Evolutionary conservation across 352 stramenopile genomes (phyloP), one percentile per base, ranked within the genome.

Genomic region (Bremia lactucae): DNA sequence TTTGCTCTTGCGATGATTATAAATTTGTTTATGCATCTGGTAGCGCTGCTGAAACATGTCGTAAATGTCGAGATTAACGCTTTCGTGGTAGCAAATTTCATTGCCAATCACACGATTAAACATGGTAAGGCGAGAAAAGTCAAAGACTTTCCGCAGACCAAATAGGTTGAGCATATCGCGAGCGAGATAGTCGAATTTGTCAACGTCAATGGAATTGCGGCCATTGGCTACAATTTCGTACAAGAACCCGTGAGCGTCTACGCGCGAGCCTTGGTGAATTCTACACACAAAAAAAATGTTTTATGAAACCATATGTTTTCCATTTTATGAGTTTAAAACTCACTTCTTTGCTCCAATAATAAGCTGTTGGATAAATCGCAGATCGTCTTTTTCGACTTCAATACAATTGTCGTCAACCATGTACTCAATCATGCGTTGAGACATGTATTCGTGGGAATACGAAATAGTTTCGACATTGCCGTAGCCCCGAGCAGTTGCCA

Each of bases 181-280:
- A 10, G 80, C 72, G 22, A 95, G 54, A 57, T 96, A 96, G 59
- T 96, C 85, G 35, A 94, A 92, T 63, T 96, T 96, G 65, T 96
- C 85, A 23, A 94, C 80, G 52, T 96, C 85, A 37, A 96, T 88
- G 55, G 80, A 84, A 63, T 92, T 96, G 48, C 80, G 72, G 19
- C 77, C 82, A 45, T 96, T 96, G 0, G 78, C 80, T 28, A 96
- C 82, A 40, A 96, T 95, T 52, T 95, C 81, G 60, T 95, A 96
- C 22, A 96, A 38, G 31, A 82, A 95, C 6, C 68, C 77, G 13
- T 72, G 63, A n/a, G 52, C 37, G 34, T 83, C 71, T 45, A 82
- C 28, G 9, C 73, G 69, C 5, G 46, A 62, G 21, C 60, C 60
- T 44, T 52, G 62, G 49, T 84, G 72, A 6, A 55, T 67, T 16